Evolutionary conservation across 495 filamentous ascomycete species (phyloP).

Genomic region (Penicillium desertorum): DNA sequence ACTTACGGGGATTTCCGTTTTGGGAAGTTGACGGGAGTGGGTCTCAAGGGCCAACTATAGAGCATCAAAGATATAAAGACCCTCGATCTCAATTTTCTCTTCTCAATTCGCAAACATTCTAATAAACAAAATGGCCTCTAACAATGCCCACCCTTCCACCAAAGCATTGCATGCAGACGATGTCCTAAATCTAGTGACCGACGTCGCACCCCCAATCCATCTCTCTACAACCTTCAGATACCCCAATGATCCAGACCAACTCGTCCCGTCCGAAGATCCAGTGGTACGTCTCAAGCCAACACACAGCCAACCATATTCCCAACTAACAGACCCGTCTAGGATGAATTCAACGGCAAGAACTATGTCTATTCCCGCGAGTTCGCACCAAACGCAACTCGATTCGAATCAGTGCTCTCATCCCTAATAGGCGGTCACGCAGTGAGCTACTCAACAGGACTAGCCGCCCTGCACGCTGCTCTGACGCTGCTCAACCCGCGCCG

Average conservation of each 20-base stretch:
- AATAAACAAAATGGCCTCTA: slow-evolving; percentile 15
- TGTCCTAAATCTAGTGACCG: slow-evolving; percentile 60
- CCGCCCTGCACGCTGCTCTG: slow-evolving; percentile 78
- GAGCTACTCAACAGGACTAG: slow-evolving; percentile 75
- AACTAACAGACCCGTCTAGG: slow-evolving; percentile 15
- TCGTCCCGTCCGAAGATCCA: slow-evolving; percentile 43
- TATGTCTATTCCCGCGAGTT: slow-evolving; percentile 72
- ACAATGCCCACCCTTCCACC: slow-evolving; percentile 22
- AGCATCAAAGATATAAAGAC: background rate
- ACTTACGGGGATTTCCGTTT: slow-evolving; percentile 10
- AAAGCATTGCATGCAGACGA: slow-evolving; percentile 72
- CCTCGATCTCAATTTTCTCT: background rate
- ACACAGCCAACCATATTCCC: background rate
- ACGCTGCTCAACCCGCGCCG: slow-evolving; percentile 69
- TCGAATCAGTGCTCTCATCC: slow-evolving; percentile 70
- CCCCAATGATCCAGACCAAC: slow-evolving; percentile 57
- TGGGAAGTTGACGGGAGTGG: slow-evolving; percentile 34
- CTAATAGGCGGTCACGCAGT: slow-evolving; percentile 64
- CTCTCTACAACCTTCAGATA: slow-evolving; percentile 84
- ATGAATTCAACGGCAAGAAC: slow-evolving; percentile 33
- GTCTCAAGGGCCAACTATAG: background rate
- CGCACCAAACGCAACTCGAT: slow-evolving; percentile 71
- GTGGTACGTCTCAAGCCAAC: slow-evolving; percentile 16
- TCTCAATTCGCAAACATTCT: background rate
- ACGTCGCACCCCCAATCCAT: slow-evolving; percentile 80